Base-by-base conservation (phyloP, 176 grass and related monocot genomes). In the Paspalum vaginatum region DNA sequence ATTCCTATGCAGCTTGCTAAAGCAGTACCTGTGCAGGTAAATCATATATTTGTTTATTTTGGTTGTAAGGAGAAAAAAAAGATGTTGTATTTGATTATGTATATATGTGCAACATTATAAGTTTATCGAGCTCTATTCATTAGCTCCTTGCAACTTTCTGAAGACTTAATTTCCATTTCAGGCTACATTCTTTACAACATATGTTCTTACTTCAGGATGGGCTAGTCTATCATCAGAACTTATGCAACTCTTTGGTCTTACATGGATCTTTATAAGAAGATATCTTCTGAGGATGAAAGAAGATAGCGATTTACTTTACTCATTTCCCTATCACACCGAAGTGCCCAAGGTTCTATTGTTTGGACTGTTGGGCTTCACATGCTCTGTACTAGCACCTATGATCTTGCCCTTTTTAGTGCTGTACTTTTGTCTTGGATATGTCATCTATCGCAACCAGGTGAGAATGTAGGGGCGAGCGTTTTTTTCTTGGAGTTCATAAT, bases 381-480 rank as follows among this genome's bases (percentile, higher is more conserved):
- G 95, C 75, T 87, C 92, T 38, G 87, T 95, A 57, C 72, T 93
- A 78, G 92, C 95, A 52, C 95, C 95, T 85, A 81, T 98, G 41
- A 93, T 98, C 57, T 80, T 98, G 78, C 95, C 95, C 3, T 95
- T 98, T 83, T 87, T 95, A 80, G 79, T 95, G 49, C 74, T 98
- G 21, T 98, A 98, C 88, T 95, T 91, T 81, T 90, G 85, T 76
- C 92, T 98, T 70, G 90, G 81, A 17, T 98, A 93, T 32, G 79
- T 93, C 45, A 92, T 98, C n/a, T 95, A 98, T 78, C 83, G 90
- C 50, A 98, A 98, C 67, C 95, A 98, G 92, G 92, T 94, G 78
- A 88, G 88, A 55, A 68, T 11, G 61, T 76, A 52, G 61, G 11
- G 6, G 58, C 49, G 20, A 38, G 22, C 21, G 8, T 69, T 81